phyloP scores from a whole-genome alignment of 345 rosid genomes.

The Syzygium jambos region DNA sequence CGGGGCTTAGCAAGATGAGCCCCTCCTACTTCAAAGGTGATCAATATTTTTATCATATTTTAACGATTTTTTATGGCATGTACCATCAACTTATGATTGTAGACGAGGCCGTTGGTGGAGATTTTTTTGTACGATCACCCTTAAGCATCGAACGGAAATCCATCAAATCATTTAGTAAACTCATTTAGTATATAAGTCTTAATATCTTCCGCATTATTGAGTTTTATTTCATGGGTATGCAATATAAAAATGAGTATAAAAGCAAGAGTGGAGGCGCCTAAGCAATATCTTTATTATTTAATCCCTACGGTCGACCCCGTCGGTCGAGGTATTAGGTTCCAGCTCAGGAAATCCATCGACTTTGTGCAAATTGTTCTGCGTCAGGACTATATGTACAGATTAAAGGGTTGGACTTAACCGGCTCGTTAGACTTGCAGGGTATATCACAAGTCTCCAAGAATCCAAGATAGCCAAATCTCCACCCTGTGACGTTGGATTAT shows the following conservation, averaged over 20 bases:
- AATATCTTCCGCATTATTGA: too few species aligned
- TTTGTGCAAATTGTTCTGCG: neutral
- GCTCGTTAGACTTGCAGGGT: neutral
- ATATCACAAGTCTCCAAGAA: neutral
- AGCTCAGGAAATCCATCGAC: neutral
- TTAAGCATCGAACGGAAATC: too few species aligned
- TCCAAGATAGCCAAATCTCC: neutral
- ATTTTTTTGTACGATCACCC: too few species aligned
- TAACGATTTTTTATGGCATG: neutral
- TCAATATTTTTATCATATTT: neutral
- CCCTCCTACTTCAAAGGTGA: slow-evolving; percentile 39
- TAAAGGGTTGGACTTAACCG: neutral
- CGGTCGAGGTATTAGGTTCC: neutral
- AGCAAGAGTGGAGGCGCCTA: neutral
- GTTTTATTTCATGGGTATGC: neutral
- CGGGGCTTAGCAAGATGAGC: slow-evolving; percentile 20
- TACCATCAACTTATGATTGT: neutral
- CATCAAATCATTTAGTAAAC: too few species aligned
- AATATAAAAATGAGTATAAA: neutral
- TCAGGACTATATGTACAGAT: neutral
- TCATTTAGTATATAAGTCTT: neutral
- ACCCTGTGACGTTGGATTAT: neutral
- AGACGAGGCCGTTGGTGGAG: too few species aligned
- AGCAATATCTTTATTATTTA: neutral
- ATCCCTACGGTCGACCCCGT: too few species aligned